A percentile compares a stretch with the other conserved stretches of the same genome.
Conservation (phyloP, 306 rosid genomes). For the Vigna radiata region DNA sequence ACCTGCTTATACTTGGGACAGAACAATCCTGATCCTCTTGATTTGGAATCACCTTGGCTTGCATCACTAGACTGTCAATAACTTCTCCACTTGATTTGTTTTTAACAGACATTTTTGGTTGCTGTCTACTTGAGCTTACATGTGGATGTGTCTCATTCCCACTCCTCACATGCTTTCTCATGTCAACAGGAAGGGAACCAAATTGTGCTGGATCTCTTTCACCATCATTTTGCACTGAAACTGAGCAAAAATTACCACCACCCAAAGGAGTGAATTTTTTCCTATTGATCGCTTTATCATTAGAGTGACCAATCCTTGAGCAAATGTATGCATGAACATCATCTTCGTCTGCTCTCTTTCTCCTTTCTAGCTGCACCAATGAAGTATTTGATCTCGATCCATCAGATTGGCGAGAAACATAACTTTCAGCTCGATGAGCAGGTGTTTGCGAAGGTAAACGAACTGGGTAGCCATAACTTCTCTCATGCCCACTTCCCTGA, state of each 20-base stretch:
- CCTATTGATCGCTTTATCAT: background rate
- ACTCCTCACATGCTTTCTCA: background rate
- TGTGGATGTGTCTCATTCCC: background rate
- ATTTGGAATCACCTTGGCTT: constrained; percentile 6
- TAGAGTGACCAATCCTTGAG: background rate
- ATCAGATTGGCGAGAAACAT: constrained; percentile 1
- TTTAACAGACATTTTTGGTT: background rate
- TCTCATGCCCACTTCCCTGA: constrained; percentile 1
- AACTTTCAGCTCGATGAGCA: constrained; percentile 11
- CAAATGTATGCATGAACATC: background rate
- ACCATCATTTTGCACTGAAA: background rate
- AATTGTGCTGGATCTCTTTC: background rate
- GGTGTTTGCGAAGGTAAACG: constrained; percentile 3
- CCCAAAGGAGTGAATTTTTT: constrained; percentile 6
- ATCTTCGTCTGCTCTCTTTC: constrained; percentile 6
- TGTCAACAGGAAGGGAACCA: background rate
- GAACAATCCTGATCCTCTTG: constrained; percentile 22
- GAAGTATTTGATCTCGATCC: background rate
- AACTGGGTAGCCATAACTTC: background rate
- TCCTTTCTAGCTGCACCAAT: background rate
- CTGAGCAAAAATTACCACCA: background rate
- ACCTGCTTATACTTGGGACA: constrained; percentile 23
- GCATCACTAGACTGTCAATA: constrained; percentile 22
- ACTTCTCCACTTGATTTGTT: background rate
- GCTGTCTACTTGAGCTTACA: constrained; percentile 10